Evolutionary conservation across 768 basidiomycete genomes (phyloP).

Genomic region (Boletus coccyginus): DNA sequence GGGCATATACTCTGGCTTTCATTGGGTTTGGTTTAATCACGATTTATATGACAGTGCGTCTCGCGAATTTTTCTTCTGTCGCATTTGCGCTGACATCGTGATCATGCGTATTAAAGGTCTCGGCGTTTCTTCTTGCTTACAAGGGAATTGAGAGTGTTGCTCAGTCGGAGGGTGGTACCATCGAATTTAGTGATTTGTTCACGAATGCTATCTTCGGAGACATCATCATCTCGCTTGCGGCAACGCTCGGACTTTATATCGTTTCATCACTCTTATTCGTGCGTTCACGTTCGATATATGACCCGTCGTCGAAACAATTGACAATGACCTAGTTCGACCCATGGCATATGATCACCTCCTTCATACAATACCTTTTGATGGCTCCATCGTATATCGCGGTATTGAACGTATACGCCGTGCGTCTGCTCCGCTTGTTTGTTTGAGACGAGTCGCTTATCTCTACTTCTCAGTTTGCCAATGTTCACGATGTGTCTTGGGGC

Average conservation of each 20-base stretch:
- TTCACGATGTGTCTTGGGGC: constrained; percentile 93
- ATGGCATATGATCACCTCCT: constrained; percentile 98
- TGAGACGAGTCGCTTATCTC: neutral
- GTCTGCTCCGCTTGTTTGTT: neutral
- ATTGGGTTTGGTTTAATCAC: constrained; percentile 89
- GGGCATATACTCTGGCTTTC: constrained; percentile 82
- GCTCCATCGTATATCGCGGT: constrained; percentile 94
- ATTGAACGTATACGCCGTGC: constrained; percentile 84
- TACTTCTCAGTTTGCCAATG: constrained; percentile 66
- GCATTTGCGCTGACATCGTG: constrained; percentile 1
- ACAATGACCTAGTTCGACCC: constrained; percentile 73
- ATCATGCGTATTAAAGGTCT: constrained; percentile 41
- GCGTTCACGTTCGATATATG: constrained; percentile 32
- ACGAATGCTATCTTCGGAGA: constrained; percentile 80
- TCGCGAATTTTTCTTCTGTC: neutral
- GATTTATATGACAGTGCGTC: constrained; percentile 88
- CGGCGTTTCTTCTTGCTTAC: constrained; percentile 80
- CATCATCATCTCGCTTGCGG: constrained; percentile 80
- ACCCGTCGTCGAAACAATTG: neutral
- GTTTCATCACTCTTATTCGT: constrained; percentile 82
- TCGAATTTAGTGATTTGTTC: constrained; percentile 63
- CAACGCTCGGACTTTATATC: constrained; percentile 89
- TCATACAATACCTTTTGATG: constrained; percentile 89
- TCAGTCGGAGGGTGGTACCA: constrained; percentile 39
- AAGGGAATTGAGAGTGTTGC: constrained; percentile 70